Evolutionary conservation across 1,284 basidiomycete species (phyloP), one percentile per base, ranked within the genome.

Genomic region (Entoloma clypeatum): DNA sequence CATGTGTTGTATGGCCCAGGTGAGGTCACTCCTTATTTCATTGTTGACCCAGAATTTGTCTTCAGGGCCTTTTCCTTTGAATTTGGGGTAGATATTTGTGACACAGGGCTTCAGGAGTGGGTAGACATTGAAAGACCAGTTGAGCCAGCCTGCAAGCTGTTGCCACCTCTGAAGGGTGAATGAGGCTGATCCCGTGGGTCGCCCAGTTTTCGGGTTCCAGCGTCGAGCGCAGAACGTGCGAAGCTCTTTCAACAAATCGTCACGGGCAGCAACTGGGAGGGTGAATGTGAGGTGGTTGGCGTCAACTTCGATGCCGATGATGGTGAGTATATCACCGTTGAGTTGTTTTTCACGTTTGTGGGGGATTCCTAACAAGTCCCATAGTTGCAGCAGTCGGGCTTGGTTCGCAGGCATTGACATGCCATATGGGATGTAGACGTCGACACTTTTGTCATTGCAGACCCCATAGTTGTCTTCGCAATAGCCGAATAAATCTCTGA

Each of bases 341-440:
- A 65, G 7, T 36, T 74, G 72, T 45, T 74, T 75, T 9, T 46
- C 39, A 7, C 45, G 16, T 4, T 65, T 56, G 41, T 72, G 68
- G 0, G 66, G 68, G 2, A 71, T 58, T 0, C 61, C 55, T 2
- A 73, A 44, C 1, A 57, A 39, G 36, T 74, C 68, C 65, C 65
- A 71, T 0, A 72, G 53, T 1, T 37, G 3, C 0, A 72, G 58
- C 0, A 68, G 53, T 0, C 24, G n/a, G 0, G 45, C 48, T 41
- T 72, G 71, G 7, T 59, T 52, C 0, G 23, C 11, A 0, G 67
- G 68, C 9, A 61, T 39, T 11, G n/a, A 36, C 0, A 31, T 36
- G 1, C 46, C 7, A 36, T 68, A 70, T 0, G 51, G 58, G 7
- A 10, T 19, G 40, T 69, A 69, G 22, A 29, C 59, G 0, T 24